A percentile compares a stretch with the other conserved stretches of the same genome.
These are phyloP conservation scores for Lichenothelia convexa DNA, from an alignment of 495 filamentous ascomycete genomes.

Conservation along the genomic window DNA sequence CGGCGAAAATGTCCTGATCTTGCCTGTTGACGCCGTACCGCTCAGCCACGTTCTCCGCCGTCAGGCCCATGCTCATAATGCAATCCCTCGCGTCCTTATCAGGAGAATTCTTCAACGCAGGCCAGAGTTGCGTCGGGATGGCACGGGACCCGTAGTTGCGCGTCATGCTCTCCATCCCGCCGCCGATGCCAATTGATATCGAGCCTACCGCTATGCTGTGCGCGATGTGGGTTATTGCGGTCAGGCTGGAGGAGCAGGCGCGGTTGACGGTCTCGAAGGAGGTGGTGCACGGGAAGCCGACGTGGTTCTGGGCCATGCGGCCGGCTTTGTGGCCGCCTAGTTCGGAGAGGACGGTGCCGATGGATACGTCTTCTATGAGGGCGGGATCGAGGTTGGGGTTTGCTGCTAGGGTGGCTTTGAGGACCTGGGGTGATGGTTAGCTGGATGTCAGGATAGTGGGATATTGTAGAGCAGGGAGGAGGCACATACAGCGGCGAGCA, in stretches of 20 bases:
- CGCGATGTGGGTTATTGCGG: slow-evolving; percentile 51
- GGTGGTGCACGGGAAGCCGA: slow-evolving; percentile 54
- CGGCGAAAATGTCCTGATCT: slow-evolving; percentile 74
- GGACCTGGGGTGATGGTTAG: slow-evolving; percentile 23
- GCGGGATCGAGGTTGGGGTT: slow-evolving; percentile 58
- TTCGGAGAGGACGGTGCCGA: slow-evolving; percentile 78
- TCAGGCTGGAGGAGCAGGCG: slow-evolving; percentile 62
- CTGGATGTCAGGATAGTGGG: background rate
- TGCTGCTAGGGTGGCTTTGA: slow-evolving; percentile 58
- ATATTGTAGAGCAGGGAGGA: background rate
- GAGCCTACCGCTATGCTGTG: slow-evolving; percentile 52
- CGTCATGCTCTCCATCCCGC: slow-evolving; percentile 90
- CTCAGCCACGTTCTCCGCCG: slow-evolving; percentile 74
- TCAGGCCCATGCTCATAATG: slow-evolving; percentile 86
- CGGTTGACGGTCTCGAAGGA: slow-evolving; percentile 74
- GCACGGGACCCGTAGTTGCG: slow-evolving; percentile 67
- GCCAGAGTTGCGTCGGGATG: slow-evolving; percentile 69
- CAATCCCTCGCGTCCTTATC: slow-evolving; percentile 63
- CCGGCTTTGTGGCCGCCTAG: slow-evolving; percentile 83
- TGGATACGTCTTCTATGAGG: slow-evolving; percentile 57
- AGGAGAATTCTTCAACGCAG: slow-evolving; percentile 41
- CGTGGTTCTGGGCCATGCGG: slow-evolving; percentile 74
- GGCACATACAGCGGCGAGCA: slow-evolving; percentile 44
- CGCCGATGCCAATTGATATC: slow-evolving; percentile 65
- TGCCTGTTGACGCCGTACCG: slow-evolving; percentile 53